Evolutionary conservation across 2,329 filamentous ascomycete species (phyloP), one percentile per base, ranked within the genome.

Genomic region (Blastomyces percursus): DNA sequence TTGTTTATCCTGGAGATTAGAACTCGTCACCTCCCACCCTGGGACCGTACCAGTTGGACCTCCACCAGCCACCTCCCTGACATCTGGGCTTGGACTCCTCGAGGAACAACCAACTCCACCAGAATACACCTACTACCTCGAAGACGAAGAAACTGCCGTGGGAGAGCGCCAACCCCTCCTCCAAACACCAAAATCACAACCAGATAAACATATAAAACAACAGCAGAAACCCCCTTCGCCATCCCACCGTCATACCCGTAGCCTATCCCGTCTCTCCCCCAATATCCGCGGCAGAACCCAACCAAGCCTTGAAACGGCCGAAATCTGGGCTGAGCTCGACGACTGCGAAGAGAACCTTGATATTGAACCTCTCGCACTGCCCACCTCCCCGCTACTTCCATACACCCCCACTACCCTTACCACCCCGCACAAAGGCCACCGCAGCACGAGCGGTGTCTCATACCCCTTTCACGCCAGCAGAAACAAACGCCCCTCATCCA

Each of bases 1-100:
- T 19, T 91, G 91, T 50, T 81, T 99, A 3, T 96, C 92, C 42
- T 97, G 94, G 93, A 87, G 94, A 64, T 82, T 99, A 62, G 90
- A 89, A 72, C 89, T 93, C 63, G 71, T 73, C n/a, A 72, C 75
- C 21, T 71, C 65, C 24, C 71, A 75, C 65, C 40, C 56, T 30
- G 69, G 68, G 38, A 70, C 74, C 46, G 69, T 73, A 3, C 67
- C 71, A 21, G 71, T 70, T 70, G 87, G 88, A 67, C 86, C 71
- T 70, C 70, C 78, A 66, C 72, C 84, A 72, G 90, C 88, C 0
- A 91, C 88, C 0, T 85, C 86, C 0, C 81, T 96, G 24, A 85
- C 90, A 0, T 91, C 92, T 1, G 91, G 91, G 5, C 82, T 96
- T 63, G 91, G 90, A 38, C 82, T 95, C 27, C 82, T 95, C 48